Evolutionary conservation across 495 filamentous ascomycete genomes (phyloP).

Genomic region (Talaromyces adpressus): DNA sequence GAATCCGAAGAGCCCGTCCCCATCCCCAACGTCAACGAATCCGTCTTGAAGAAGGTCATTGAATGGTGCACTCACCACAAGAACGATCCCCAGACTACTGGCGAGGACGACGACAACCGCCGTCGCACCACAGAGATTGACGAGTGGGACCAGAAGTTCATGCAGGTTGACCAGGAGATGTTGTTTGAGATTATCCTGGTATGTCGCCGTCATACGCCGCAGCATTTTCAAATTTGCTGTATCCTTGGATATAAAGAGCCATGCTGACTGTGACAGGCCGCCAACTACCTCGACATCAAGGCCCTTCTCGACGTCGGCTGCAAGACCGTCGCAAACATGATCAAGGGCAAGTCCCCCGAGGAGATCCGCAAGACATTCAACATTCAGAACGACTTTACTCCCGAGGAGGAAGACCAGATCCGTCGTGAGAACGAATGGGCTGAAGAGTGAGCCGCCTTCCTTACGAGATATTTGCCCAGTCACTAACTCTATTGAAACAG

Average conservation of each 20-base stretch:
- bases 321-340: conserved; percentile 67
- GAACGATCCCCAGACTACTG: conserved; percentile 68
- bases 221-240: too few relatives aligned
- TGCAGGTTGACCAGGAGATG: conserved; percentile 99
- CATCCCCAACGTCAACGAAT: conserved; percentile 92
- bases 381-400: conserved; percentile 69
- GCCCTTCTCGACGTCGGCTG: conserved; percentile 59
- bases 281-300: conserved; percentile 70
- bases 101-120: conserved; percentile 88
- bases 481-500: conserved; percentile 13
- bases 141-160: conserved; percentile 99
- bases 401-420: conserved; percentile 68
- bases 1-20: conserved; percentile 63
- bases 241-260: too few relatives aligned
- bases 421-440: conserved; percentile 69
- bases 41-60: conserved; percentile 88
- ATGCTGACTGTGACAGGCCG: conserved; percentile 33
- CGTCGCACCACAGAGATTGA: conserved; percentile 99
- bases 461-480: conserved; percentile 11
- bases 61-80: conserved; percentile 97
- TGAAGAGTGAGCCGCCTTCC: conserved; percentile 46
- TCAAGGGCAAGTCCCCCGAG: conserved; percentile 67
- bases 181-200: conserved; percentile 98
- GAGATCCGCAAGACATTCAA: conserved; percentile 73
- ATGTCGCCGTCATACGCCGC: conserved; percentile 25